A percentile compares a stretch with the other conserved stretches of the same genome.
Conservation (phyloP, 805 yeast species). For the Saccharomycodes ludwigii region DNA sequence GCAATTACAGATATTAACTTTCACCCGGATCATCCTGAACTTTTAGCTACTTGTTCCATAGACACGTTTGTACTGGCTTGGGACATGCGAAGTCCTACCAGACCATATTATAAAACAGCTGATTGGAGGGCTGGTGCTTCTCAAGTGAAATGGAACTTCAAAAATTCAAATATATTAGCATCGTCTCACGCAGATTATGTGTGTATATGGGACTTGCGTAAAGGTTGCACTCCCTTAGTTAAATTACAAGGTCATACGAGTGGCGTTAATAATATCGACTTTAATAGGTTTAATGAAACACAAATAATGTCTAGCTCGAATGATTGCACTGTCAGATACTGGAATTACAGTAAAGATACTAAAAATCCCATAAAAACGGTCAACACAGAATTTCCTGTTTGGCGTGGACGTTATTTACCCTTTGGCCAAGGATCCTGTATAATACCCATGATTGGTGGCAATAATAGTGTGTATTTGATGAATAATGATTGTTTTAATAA, state of each 20-base stretch:
- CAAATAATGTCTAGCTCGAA: slow-evolving; percentile 74
- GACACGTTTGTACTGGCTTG: slow-evolving; percentile 81
- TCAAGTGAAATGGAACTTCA: slow-evolving; percentile 87
- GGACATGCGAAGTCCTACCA: slow-evolving; percentile 76
- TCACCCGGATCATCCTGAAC: slow-evolving; percentile 76
- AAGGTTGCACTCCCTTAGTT: slow-evolving; percentile 64
- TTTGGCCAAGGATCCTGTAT: slow-evolving; percentile 82
- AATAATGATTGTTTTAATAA: slow-evolving; percentile 12
- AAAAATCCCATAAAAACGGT: slow-evolving; percentile 45
- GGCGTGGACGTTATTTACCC: slow-evolving; percentile 80
- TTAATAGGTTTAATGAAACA: slow-evolving; percentile 46
- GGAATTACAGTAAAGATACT: slow-evolving; percentile 46
- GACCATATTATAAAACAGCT: slow-evolving; percentile 70
- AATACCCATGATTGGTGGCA: slow-evolving; percentile 85
- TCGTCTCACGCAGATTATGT: slow-evolving; percentile 75
- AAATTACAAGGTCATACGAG: slow-evolving; percentile 67
- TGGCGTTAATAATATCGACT: slow-evolving; percentile 83
- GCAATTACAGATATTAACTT: slow-evolving; percentile 95
- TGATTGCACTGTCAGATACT: slow-evolving; percentile 70
- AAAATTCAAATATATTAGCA: slow-evolving; percentile 66
- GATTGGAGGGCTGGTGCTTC: slow-evolving; percentile 94
- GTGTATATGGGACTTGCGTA: slow-evolving; percentile 79
- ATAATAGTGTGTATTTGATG: slow-evolving; percentile 30
- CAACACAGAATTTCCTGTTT: slow-evolving; percentile 69
- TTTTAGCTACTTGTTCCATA: slow-evolving; percentile 84